Evolutionary conservation across 1,284 basidiomycete species (phyloP).

Genomic region (Sutorius eximius): DNA sequence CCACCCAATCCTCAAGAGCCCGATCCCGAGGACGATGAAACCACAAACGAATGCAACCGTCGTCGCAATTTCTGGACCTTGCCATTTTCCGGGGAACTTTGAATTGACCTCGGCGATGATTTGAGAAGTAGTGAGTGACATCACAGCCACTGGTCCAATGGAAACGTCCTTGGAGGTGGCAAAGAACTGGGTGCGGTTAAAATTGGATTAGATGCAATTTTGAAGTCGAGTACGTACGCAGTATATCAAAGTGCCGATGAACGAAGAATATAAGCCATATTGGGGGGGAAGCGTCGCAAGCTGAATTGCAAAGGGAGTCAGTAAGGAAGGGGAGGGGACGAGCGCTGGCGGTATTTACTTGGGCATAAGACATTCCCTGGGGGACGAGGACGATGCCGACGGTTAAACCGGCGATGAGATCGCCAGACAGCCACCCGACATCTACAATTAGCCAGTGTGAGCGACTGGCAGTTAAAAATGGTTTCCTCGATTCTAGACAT

Average conservation of each 20-base stretch:
- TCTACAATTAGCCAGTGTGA: constrained; percentile 41
- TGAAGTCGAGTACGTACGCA: constrained; percentile 53
- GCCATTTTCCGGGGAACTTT: constrained; percentile 55
- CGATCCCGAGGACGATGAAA: constrained; percentile 90
- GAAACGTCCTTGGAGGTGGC: constrained; percentile 96
- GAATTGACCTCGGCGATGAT: constrained; percentile 71
- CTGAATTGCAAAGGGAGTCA: constrained; percentile 37
- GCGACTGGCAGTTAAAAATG: too few species aligned
- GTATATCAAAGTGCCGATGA: constrained; percentile 84
- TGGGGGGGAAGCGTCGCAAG: constrained; percentile 84
- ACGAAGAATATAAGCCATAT: constrained; percentile 95
- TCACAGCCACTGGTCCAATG: constrained; percentile 96
- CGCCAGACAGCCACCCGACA: constrained; percentile 72
- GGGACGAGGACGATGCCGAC: constrained; percentile 92
- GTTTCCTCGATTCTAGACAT: constrained; percentile 24
- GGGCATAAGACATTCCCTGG: constrained; percentile 83
- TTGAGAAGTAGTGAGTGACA: constrained; percentile 89
- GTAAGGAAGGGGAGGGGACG: background rate
- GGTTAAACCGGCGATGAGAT: constrained; percentile 86
- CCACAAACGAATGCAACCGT: constrained; percentile 88
- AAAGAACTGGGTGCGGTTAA: constrained; percentile 58
- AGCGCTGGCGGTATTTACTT: constrained; percentile 39
- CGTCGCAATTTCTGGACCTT: constrained; percentile 77
- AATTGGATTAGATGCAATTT: constrained; percentile 12
- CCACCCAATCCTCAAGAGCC: constrained; percentile 92